These are phyloP conservation scores for Boletus nobilissimus DNA, from an alignment of 1,284 basidiomycete genomes.

Conservation along the genomic window DNA sequence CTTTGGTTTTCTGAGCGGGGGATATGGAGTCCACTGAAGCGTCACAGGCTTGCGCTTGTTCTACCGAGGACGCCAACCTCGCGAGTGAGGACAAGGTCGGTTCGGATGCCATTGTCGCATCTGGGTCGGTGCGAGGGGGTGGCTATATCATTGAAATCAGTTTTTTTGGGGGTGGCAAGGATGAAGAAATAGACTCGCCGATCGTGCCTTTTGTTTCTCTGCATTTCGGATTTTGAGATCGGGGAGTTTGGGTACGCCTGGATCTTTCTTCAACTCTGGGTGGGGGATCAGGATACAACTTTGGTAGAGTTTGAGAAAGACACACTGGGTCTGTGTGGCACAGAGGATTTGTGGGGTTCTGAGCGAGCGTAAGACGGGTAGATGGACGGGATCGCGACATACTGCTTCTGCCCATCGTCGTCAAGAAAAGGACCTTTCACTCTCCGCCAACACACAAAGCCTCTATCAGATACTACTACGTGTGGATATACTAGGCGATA, in stretches of 20 bases:
- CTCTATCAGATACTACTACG: no score
- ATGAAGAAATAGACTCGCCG: slow-evolving; percentile 41
- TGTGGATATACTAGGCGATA: no score
- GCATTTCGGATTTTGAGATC: slow-evolving; percentile 71
- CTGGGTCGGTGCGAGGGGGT: slow-evolving; percentile 55
- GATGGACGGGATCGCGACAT: slow-evolving; percentile 36
- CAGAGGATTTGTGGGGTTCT: slow-evolving; percentile 57
- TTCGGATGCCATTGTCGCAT: slow-evolving; percentile 77
- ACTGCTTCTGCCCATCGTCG: slow-evolving; percentile 68
- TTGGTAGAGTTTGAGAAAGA: slow-evolving; percentile 5
- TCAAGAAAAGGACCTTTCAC: slow-evolving; percentile 16
- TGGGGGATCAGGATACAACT: slow-evolving; percentile 1
- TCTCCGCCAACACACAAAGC: slow-evolving; percentile 25
- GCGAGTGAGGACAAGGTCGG: slow-evolving; percentile 72
- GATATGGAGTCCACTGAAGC: slow-evolving; percentile 41
- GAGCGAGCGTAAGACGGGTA: not conserved
- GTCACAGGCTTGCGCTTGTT: slow-evolving; percentile 45
- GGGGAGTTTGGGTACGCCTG: slow-evolving; percentile 81
- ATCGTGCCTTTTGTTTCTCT: slow-evolving; percentile 58
- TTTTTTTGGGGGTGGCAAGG: no score
- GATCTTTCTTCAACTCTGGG: slow-evolving; percentile 83
- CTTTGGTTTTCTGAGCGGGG: slow-evolving; percentile 63
- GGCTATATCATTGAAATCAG: slow-evolving; percentile 27
- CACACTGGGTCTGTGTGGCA: slow-evolving; percentile 68
- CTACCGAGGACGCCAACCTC: slow-evolving; percentile 53